Percentiles rank a stretch among this genome's conserved stretches.
These are phyloP conservation scores for Papiliotrema fonsecae DNA, from an alignment of 1,284 basidiomycete species.

Conservation along the genomic window DNA sequence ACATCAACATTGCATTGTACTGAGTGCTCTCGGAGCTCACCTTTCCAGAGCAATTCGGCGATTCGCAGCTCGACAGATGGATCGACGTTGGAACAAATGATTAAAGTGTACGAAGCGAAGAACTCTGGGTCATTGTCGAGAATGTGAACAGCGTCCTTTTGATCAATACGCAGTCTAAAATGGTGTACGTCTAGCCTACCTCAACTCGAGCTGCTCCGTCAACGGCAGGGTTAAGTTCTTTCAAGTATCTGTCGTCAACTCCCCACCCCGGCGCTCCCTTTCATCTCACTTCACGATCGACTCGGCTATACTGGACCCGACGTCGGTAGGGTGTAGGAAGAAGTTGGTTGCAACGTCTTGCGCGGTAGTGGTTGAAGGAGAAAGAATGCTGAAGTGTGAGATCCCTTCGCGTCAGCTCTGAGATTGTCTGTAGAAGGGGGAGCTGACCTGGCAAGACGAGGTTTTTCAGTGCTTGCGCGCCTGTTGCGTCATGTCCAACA, in stretches of 20 bases:
- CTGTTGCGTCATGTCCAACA: constrained; percentile 71
- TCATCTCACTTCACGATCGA: constrained; percentile 62
- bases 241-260: constrained; percentile 51
- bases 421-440: background rate
- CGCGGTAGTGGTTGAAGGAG: constrained; percentile 58
- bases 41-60: constrained; percentile 63
- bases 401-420: constrained; percentile 53
- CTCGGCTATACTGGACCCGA: constrained; percentile 72
- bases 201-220: constrained; percentile 63
- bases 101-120: constrained; percentile 63
- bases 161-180: background rate
- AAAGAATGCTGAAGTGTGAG: constrained; percentile 84
- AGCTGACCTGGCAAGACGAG: constrained; percentile 75
- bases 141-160: constrained; percentile 55
- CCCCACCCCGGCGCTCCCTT: background rate
- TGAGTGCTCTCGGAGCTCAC: constrained; percentile 44
- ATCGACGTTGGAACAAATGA: constrained; percentile 78
- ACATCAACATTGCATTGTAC: background rate
- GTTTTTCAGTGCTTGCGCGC: constrained; percentile 86
- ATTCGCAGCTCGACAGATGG: constrained; percentile 57
- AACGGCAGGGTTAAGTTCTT: constrained; percentile 85
- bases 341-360: constrained; percentile 93
- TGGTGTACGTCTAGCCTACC: constrained; percentile 29
- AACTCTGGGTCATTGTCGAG: constrained; percentile 55
- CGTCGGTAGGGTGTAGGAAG: constrained; percentile 73